Base-by-base conservation (phyloP, 345 rosid species). In the Syzygium aqueum region DNA sequence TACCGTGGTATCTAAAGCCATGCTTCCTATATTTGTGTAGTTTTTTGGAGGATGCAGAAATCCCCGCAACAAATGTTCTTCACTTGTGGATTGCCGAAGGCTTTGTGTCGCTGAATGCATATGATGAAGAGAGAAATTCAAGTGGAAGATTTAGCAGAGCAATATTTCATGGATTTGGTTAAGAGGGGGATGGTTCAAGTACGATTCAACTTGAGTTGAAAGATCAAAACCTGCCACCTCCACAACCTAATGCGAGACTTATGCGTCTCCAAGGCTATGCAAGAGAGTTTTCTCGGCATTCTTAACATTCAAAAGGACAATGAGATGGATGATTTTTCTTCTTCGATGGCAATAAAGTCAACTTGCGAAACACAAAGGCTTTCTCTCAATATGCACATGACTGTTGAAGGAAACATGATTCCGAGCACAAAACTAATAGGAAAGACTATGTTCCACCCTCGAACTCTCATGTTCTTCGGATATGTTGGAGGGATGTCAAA, bases 41-140 rank as follows among this genome's bases (percentile, higher is more conserved):
- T 51, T 92, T 89, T 61, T 89, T 90, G 0, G 86, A 90, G 52
- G 92, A 92, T 86, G 88, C 80, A 84, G 90, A 90, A 10, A 93
- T 94, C 85, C 90, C 88, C 3, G 77, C 85, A 1, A 91, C 86
- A 77, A 89, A 90, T 19, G 80, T 94, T 85, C 78, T 93, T 61
- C 85, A 67, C 53, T 87, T 92, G 86, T 94, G 92, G 95, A 87
- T 91, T 25, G 93, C 93, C 5, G 92, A 92, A 85, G 95, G 95
- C 40, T 61, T 94, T 51, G 85, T 92, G 51, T 16, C 89, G 3
- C 59, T 27, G 13, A 28, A 51, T 15, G 16, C 21, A 53, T 56
- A 53, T 5, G 82, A 52, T 5, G 8, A 40, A 51, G 86, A 65
- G 22, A 37, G 90, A 87, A 53, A 88, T 54, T 23, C n/a, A 51